These are phyloP conservation scores for Tripterygium wilfordii DNA, from an alignment of 177 flowering plant species.

Conservation along the genomic window DNA sequence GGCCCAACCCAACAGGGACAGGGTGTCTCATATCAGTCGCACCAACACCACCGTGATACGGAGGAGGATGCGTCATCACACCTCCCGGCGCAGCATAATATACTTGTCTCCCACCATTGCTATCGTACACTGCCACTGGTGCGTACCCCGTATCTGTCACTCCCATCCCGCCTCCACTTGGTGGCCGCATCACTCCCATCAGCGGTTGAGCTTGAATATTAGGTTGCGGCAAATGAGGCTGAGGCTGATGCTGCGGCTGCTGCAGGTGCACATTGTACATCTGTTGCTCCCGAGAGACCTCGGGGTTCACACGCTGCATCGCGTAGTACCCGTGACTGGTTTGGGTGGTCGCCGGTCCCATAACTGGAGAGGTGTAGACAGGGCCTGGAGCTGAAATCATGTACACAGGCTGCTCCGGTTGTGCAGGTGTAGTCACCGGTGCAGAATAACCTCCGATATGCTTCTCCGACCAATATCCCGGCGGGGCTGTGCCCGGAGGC, in stretches of 20 bases:
- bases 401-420: conserved; percentile 36
- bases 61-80: conserved; percentile 15
- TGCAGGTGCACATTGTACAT: conserved; percentile 29
- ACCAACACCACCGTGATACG: conserved; percentile 24
- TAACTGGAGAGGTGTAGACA: conserved; percentile 32
- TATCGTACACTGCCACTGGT: conserved; percentile 47
- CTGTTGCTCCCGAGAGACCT: conserved; percentile 42
- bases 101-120: conserved; percentile 39
- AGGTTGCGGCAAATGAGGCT: conserved; percentile 8
- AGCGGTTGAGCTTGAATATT: not conserved
- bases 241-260: conserved; percentile 2
- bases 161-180: conserved; percentile 8
- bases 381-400: conserved; percentile 31
- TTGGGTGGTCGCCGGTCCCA: conserved; percentile 26
- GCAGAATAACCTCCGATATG: conserved; percentile 28
- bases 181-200: conserved; percentile 13
- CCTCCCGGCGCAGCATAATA: conserved; percentile 37
- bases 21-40: conserved; percentile 21
- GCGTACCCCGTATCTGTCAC: conserved; percentile 25
- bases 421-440: conserved; percentile 8
- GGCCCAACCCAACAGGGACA: conserved; percentile 15
- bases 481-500: conserved; percentile 4
- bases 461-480: conserved; percentile 33
- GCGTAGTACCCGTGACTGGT: conserved; percentile 34
- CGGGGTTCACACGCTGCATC: conserved; percentile 29